Evolutionary conservation across 805 yeast species (phyloP).

Genomic region (Saccharomycopsis babjevae): DNA sequence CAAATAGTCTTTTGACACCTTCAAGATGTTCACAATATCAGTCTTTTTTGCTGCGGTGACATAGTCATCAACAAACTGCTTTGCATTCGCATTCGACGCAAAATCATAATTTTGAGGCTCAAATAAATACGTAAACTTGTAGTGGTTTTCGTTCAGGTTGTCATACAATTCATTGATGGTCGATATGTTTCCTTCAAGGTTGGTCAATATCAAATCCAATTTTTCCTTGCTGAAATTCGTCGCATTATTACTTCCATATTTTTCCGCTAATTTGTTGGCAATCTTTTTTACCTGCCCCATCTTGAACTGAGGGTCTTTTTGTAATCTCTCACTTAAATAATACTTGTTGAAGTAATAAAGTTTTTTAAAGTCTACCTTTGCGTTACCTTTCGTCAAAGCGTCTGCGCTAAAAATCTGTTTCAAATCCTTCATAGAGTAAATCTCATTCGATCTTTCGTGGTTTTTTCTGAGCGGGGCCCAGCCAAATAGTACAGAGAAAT

Average conservation of each 20-base stretch:
- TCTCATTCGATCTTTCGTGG: conserved; percentile 38
- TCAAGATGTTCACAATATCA: not conserved
- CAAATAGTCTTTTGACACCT: not conserved
- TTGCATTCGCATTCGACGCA: conserved; percentile 15
- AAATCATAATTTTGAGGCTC: conserved; percentile 23
- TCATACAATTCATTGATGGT: conserved; percentile 40
- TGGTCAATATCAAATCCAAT: conserved; percentile 31
- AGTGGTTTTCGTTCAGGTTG: conserved; percentile 14
- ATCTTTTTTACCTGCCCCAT: conserved; percentile 25
- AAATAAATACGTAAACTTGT: conserved; percentile 41
- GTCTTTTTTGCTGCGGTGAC: not conserved
- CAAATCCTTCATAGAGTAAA: conserved; percentile 42
- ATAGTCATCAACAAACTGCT: not conserved
- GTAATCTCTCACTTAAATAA: conserved; percentile 41
- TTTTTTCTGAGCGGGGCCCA: conserved; percentile 74
- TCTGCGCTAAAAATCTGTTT: conserved; percentile 49
- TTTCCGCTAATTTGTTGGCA: conserved; percentile 25
- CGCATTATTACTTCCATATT: conserved; percentile 18
- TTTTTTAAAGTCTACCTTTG: conserved; percentile 77
- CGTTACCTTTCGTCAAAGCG: conserved; percentile 84
- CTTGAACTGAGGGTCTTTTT: conserved; percentile 24
- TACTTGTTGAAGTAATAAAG: conserved; percentile 67
- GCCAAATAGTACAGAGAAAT: conserved; percentile 84
- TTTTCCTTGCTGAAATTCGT: conserved; percentile 24
- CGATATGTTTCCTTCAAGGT: conserved; percentile 40